A percentile compares a stretch with the other conserved stretches of the same genome.
These are phyloP conservation scores for Collybiopsis luxurians DNA, from an alignment of 768 basidiomycete species.

Conservation along the genomic window DNA sequence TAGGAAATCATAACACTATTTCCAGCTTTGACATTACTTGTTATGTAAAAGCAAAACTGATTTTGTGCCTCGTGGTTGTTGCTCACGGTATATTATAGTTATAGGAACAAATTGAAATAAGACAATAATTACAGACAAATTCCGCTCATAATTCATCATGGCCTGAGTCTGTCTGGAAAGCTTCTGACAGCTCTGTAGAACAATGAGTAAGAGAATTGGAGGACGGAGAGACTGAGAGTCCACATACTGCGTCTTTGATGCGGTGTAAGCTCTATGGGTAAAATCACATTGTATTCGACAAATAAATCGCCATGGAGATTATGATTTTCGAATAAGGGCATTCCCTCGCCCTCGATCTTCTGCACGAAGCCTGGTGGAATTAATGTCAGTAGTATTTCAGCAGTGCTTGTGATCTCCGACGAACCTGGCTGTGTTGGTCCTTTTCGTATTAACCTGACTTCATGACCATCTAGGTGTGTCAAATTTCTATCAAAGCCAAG, in stretches of 20 bases:
- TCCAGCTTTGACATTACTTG: neutral
- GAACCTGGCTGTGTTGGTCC: constrained; percentile 91
- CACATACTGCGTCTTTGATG: constrained; percentile 75
- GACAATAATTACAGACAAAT: neutral
- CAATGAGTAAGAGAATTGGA: constrained; percentile 10
- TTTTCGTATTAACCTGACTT: constrained; percentile 62
- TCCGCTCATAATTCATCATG: constrained; percentile 40
- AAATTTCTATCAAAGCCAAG: constrained; percentile 93
- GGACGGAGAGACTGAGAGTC: neutral
- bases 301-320: constrained; percentile 76
- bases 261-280: constrained; percentile 71
- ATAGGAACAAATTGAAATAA: too few relatives aligned
- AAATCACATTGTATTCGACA: constrained; percentile 90
- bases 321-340: constrained; percentile 66
- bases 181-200: constrained; percentile 52
- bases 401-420: constrained; percentile 9
- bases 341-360: constrained; percentile 83
- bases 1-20: neutral
- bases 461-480: constrained; percentile 88
- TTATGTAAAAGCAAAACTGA: too few relatives aligned
- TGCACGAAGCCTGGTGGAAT: constrained; percentile 71
- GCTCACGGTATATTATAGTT: too few relatives aligned
- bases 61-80: too few relatives aligned
- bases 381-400: too few relatives aligned
- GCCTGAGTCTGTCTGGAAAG: constrained; percentile 40